Base-by-base conservation (phyloP, 768 basidiomycete genomes). In the Termitomyces heimii region DNA sequence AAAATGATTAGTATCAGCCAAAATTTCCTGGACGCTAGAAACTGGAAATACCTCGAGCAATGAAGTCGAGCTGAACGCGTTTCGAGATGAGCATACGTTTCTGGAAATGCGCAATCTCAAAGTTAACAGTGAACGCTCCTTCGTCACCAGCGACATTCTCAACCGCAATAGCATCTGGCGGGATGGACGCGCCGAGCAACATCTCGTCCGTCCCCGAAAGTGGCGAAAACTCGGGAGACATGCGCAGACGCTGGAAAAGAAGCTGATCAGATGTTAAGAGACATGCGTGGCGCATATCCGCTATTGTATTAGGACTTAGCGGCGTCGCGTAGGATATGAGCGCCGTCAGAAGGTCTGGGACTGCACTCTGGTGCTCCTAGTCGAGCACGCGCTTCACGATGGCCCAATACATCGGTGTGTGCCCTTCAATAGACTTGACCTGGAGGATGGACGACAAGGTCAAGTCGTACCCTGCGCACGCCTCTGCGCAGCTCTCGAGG, bases 381-480 rank as follows among this genome's bases (percentile, higher is more conserved):
- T 79, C 68, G 1, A 74, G 65, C 0, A 77, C 76, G 3, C 77
- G 79, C 55, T 86, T 87, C 24, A 89, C 70, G 60, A 89, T 82
- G 0, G 82, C 83, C 89, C 89, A 90, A 65, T 89, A 89, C 3
- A 90, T 61, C 0, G 86, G 83, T 0, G 83, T 82, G 62, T 84
- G 86, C 0, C 73, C 74, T 62, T 89, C 88, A 37, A 89, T 82
- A 9, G 73, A 82, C 29, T 70, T 77, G 45, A 88, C 82, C 63
- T 88, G 88, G 0, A 90, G 71, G 9, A 90, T 63, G 0, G 72
- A 57, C 0, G 83, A 75, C 37, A 89, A 71, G 4, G 79, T 76
- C 1, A 89, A 60, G 18, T 69, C 70, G 37, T 83, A 75, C 0
- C 75, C 65, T 9, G 66, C 62, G 62, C 88, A 89, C 0, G 84